These are phyloP conservation scores for Scenedesmus sp. DNA, from an alignment of 163 green algal species.

Conservation along the genomic window DNA sequence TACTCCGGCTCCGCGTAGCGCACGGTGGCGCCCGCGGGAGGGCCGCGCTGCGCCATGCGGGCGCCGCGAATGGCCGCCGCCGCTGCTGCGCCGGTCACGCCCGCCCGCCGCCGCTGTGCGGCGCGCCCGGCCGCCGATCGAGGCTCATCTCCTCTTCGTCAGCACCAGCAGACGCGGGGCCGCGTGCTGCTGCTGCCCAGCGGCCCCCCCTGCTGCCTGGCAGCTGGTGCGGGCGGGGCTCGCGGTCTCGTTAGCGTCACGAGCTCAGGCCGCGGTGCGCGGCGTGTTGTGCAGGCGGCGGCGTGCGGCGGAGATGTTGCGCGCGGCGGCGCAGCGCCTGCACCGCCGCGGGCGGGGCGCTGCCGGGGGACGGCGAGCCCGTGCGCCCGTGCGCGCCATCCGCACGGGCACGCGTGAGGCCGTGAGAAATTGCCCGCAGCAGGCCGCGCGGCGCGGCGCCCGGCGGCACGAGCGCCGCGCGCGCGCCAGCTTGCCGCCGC, in stretches of 20 bases:
- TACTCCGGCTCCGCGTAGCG: constrained; percentile 33
- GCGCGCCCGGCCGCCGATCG: not conserved
- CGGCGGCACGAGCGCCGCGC: too few species aligned
- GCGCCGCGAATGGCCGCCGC: not conserved
- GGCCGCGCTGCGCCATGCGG: too few species aligned
- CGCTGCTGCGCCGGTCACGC: not conserved
- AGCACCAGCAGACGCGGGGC: not conserved
- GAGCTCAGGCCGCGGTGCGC: too few species aligned
- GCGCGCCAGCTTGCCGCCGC: not conserved
- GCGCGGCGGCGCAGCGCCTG: too few species aligned
- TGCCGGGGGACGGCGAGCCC: too few species aligned
- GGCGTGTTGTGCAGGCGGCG: too few species aligned
- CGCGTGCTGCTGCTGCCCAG: not conserved
- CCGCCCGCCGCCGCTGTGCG: not conserved
- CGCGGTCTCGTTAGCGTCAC: too few species aligned
- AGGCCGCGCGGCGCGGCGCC: not conserved
- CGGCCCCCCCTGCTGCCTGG: not conserved
- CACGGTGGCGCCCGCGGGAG: not conserved
- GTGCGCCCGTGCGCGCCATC: too few species aligned
- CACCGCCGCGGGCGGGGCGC: too few species aligned
- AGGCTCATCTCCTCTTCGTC: not conserved
- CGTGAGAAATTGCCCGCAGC: not conserved
- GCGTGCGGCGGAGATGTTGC: too few species aligned
- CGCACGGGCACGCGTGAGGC: too few species aligned
- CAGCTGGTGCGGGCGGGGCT: too few species aligned